phyloP scores from a whole-genome alignment of 768 basidiomycete species.

The Sarcomyxa edulis region DNA sequence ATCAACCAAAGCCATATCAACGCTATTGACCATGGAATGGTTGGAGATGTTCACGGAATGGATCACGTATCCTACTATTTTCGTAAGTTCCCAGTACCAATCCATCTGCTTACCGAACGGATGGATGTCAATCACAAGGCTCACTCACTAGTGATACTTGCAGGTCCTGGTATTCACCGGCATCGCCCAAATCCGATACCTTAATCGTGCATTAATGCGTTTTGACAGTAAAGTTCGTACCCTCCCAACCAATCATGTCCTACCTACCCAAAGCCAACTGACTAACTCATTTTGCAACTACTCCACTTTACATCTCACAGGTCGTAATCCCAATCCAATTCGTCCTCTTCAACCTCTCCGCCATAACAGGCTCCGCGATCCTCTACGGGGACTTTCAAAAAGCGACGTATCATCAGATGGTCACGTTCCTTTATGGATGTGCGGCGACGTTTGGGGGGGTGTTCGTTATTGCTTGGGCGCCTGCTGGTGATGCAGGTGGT shows the following conservation, averaged over 20 bases:
- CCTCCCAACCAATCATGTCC: neutral
- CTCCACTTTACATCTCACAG: slow-evolving; percentile 28
- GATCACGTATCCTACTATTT: slow-evolving; percentile 79
- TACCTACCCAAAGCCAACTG: too few species aligned
- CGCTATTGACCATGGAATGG: slow-evolving; percentile 76
- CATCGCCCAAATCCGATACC: slow-evolving; percentile 77
- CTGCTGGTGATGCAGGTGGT: slow-evolving; percentile 20
- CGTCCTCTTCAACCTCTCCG: slow-evolving; percentile 89
- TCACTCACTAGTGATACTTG: slow-evolving; percentile 7
- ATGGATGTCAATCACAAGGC: slow-evolving; percentile 1
- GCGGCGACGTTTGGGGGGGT: slow-evolving; percentile 88
- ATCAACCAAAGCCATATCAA: slow-evolving; percentile 88
- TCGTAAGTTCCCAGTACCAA: slow-evolving; percentile 37
- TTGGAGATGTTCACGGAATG: slow-evolving; percentile 69
- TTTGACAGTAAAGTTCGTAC: slow-evolving; percentile 82
- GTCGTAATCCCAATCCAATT: slow-evolving; percentile 94
- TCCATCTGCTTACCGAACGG: neutral
- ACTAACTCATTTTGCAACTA: neutral
- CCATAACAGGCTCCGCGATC: slow-evolving; percentile 88
- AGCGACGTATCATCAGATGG: slow-evolving; percentile 73
- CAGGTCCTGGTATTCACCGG: slow-evolving; percentile 73
- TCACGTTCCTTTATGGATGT: slow-evolving; percentile 85
- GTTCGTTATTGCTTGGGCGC: slow-evolving; percentile 76
- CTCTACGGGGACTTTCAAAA: slow-evolving; percentile 91
- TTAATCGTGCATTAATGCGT: slow-evolving; percentile 84